Percentiles rank a stretch among this genome's conserved stretches.
phyloP scores from a whole-genome alignment of 768 basidiomycete species.

The Boletus tomentosulus region DNA sequence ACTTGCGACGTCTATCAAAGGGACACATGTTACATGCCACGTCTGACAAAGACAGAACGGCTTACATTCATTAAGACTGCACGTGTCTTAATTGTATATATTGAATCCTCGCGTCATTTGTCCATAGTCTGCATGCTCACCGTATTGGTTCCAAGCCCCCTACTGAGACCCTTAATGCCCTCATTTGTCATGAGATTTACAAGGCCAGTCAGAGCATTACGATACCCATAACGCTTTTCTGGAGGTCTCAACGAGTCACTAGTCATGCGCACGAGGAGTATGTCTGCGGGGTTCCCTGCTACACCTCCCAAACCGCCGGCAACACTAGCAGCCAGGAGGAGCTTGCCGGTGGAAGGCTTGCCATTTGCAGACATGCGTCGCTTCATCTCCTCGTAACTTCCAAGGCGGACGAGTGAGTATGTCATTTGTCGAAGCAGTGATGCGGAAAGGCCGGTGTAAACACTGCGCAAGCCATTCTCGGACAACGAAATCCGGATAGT shows the following conservation, averaged over 20 bases:
- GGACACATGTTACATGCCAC: slow-evolving; percentile 2
- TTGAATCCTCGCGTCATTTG: slow-evolving; percentile 5
- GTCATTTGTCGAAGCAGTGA: slow-evolving; percentile 88
- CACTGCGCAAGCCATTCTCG: slow-evolving; percentile 64
- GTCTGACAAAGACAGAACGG: neutral
- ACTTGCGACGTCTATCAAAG: slow-evolving; percentile 66
- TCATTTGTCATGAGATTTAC: slow-evolving; percentile 60
- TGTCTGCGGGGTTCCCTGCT: slow-evolving; percentile 79
- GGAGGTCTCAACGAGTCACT: slow-evolving; percentile 75
- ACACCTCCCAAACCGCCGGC: slow-evolving; percentile 82
- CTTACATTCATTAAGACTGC: slow-evolving; percentile 76
- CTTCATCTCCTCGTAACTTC: slow-evolving; percentile 78
- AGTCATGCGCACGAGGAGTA: slow-evolving; percentile 82
- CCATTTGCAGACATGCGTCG: slow-evolving; percentile 46
- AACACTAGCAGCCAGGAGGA: slow-evolving; percentile 61
- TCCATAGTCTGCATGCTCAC: slow-evolving; percentile 36
- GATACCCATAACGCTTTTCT: slow-evolving; percentile 71
- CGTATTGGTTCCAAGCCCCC: slow-evolving; percentile 77
- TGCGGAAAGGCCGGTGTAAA: slow-evolving; percentile 80
- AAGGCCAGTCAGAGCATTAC: slow-evolving; percentile 76
- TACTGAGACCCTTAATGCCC: slow-evolving; percentile 60
- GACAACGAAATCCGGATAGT: slow-evolving; percentile 63
- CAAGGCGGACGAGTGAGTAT: slow-evolving; percentile 82
- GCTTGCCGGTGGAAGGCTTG: slow-evolving; percentile 47
- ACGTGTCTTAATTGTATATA: slow-evolving; percentile 38